Conservation (phyloP, 139 green algal genomes). For the Penium margaritaceum region DNA sequence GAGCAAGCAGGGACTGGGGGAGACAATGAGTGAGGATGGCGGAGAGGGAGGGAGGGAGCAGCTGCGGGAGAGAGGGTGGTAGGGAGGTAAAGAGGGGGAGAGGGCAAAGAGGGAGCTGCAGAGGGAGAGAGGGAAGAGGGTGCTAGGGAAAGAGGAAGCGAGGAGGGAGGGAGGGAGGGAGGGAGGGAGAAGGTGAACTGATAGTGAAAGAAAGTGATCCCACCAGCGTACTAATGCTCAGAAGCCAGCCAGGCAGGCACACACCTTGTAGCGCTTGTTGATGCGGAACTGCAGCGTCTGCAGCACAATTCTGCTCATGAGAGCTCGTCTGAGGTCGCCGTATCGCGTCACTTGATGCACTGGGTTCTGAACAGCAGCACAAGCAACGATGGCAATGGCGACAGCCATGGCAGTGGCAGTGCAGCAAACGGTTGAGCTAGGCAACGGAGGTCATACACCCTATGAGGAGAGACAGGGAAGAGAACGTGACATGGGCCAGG, state of each 20-base stretch:
- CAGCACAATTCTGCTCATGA: conserved; percentile 84
- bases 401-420: background rate
- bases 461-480: background rate
- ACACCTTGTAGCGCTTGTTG: conserved; percentile 59
- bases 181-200: background rate
- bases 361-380: conserved; percentile 52
- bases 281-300: conserved; percentile 85
- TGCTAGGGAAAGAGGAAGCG: background rate
- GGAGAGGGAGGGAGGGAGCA: too few relatives aligned
- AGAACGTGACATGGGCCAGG: background rate
- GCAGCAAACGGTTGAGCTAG: background rate
- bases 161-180: background rate
- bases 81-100: too few relatives aligned
- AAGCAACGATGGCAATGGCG: too few relatives aligned
- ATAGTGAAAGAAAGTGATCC: too few relatives aligned
- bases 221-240: too few relatives aligned
- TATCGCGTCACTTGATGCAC: conserved; percentile 65
- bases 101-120: background rate
- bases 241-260: too few relatives aligned
- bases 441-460: background rate
- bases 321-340: conserved; percentile 60
- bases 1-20: too few relatives aligned
- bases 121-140: background rate
- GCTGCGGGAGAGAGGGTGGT: too few relatives aligned
- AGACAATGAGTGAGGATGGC: too few relatives aligned